Percentiles rank a stretch among this genome's conserved stretches.
phyloP scores from a whole-genome alignment of 768 basidiomycete species.

The Boletus rubescentipes region DNA sequence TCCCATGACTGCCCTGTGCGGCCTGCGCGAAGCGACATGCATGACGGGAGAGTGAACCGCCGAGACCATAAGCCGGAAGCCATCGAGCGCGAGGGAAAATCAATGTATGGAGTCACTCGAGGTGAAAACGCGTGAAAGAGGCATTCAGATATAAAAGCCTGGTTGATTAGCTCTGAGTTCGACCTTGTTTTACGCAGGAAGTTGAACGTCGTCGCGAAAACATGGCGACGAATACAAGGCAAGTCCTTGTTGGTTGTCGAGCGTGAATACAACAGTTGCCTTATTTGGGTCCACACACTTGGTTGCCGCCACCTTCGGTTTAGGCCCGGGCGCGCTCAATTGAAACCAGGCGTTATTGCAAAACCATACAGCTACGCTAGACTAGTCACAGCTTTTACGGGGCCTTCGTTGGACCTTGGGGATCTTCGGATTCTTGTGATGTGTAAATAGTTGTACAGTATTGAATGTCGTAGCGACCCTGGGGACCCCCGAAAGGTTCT shows the following conservation, averaged over 20 bases:
- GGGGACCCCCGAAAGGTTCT: too few relatives aligned
- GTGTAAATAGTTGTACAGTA: too few relatives aligned
- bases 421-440: too few relatives aligned
- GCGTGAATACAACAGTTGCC: slow-evolving; percentile 27
- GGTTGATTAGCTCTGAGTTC: slow-evolving; percentile 16
- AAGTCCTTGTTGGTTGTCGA: slow-evolving; percentile 13
- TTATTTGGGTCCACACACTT: not conserved
- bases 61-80: slow-evolving; percentile 25
- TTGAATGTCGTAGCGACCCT: too few relatives aligned
- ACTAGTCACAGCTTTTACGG: not conserved
- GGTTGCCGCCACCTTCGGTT: not conserved
- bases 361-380: slow-evolving; percentile 4
- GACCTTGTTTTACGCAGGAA: slow-evolving; percentile 23
- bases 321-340: not conserved
- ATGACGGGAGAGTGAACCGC: slow-evolving; percentile 20
- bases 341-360: not conserved
- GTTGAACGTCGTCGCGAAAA: slow-evolving; percentile 14
- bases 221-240: slow-evolving; percentile 30
- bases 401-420: too few relatives aligned
- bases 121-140: not conserved
- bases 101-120: slow-evolving; percentile 1
- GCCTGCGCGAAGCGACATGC: slow-evolving; percentile 9
- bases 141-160: slow-evolving; percentile 20
- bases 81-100: slow-evolving; percentile 17
- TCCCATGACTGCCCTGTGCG: slow-evolving; percentile 26